Evolutionary conservation across 1,139 yeast species (phyloP), one percentile per base, ranked within the genome.

Genomic region (Pneumocystis sp.): DNA sequence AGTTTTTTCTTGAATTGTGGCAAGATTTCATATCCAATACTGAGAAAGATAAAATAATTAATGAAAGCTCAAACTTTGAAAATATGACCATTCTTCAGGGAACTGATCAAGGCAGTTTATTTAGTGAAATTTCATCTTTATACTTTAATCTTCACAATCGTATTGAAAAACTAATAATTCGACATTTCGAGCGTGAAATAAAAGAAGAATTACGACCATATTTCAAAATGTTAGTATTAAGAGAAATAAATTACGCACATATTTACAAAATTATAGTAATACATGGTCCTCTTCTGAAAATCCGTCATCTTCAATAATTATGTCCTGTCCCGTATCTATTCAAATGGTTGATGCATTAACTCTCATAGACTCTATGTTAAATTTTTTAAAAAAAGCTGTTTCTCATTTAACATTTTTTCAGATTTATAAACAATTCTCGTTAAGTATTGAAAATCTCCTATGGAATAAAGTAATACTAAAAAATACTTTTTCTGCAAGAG

Each of bases 1-100:
- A 67, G 61, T 79, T 85, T 12, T 87, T 85, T 72, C 76, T 86
- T 21, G 87, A 85, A 71, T 75, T 87, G 60, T 85, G 87, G 76
- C 78, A 78, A 61, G 74, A 71, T 59, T 71, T 76, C 8, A 70
- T 35, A 15, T 73, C n/a, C 67, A 63, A 34, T 67, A 71, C 34
- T 67, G 70, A 1, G 39, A n/a, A 39, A 45, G 31, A 39, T n/a
- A 39, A 45, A 2, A 29, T 21, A 15, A 10, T 44, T 44, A 37
- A 35, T 17, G 25, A 60, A 12, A 25, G 4, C 31, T 45, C 59
- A 3, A 67, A 72, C 10, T 39, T 70, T 12, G 70, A 74, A 1
- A 68, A 75, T 35, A 66, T 73, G 1, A 69, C 66, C 6, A 67
- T 67, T 2, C 64, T 64, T 8, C 19, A 29, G 21, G 37, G 63